Base-by-base conservation (phyloP, 139 green algal genomes). In the Chlorella sp. region DNA sequence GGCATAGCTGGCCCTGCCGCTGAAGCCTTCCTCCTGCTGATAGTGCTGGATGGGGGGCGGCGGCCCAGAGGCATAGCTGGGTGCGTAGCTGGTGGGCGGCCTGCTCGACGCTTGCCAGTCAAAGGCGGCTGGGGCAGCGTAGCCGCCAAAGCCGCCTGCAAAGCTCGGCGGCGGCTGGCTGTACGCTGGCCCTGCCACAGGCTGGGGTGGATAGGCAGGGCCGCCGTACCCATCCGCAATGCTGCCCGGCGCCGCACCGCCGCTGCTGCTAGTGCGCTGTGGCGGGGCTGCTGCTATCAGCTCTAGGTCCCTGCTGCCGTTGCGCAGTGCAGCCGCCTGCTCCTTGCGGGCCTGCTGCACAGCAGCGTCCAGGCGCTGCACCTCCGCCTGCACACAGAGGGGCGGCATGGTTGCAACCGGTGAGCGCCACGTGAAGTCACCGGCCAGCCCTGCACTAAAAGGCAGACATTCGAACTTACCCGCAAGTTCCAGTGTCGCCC, bases 1-100 rank as follows among this genome's bases (percentile, higher is more conserved):
- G 1, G 64, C 64, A 70, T 76, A 43, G 70, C 70, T 76, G 70
- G 70, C 40, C 14, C 72, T 51, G 40, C 9, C 16, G 20, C 38
- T 51, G n/a, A 28, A 73, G 44, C 44, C 73, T 80, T 40, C 46
- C 73, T 78, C 44, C 73, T 78, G 73, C 73, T 51, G 41, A 26
- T 77, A 26, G 26, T 77, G 70, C 13, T 80, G 43, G 24, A 14
- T 68, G 48, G n/a, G 44, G 13, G 30, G 43, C 3, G 17, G 11
- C 8, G 43, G 13, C 9, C 13, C 51, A 60, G 51, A 60, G 51
- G 24, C 24, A 16, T 60, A 24, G 51, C 51, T 60, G 51, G 51
- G 51, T 24, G 51, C 51, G 24, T 60, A 60, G 51, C 51, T 60
- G 51, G 13, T 60, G 16, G 51, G 13, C 4, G 51, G 51, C 51